Base-by-base conservation (phyloP, 2,329 filamentous ascomycete species). In the Neopestalotiopsis clavispora region DNA sequence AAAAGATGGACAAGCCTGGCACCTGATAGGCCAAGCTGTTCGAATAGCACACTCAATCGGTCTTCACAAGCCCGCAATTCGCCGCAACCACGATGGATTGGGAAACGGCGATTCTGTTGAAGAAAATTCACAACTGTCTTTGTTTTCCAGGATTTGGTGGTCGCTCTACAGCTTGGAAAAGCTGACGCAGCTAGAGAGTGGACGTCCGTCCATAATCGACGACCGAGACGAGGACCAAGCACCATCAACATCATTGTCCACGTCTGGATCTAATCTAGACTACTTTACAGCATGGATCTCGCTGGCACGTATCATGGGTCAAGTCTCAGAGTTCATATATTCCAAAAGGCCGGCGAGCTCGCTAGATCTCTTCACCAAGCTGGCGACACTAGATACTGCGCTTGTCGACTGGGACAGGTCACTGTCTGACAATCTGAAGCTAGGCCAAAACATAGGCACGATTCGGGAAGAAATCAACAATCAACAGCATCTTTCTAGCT, bases 1-100 rank as follows among this genome's bases (percentile, higher is more conserved):
- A 4, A 74, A 73, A 28, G 74, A 76, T n/a, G 74, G 74, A 0
- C 74, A 75, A 63, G 71, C 72, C 3, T 76, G 74, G 74, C 74
- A 76, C n/a, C 67, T 74, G 1, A 64, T 71, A 12, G 75, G 74
- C 0, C 74, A 75, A 32, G 73, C 74, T 0, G 70, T 76, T 32
- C 70, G 75, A 5, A 73, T 73, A 4, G 74, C 75, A 4, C 73
- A 75, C 28, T 76, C 74, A 0, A 71, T 76, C 13, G 75, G 75
- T 20, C 71, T 76, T 6, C 75, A 76, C 38, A 42, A 45, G 45
- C 30, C 59, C 38, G 40, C 52, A n/a, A 38, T 66, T 34, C 34
- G 58, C 32, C 49, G 49, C 34, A 52, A 52, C n/a, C n/a, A n/a
- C 2, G 45, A 52, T n/a, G 32, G 28, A 5, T 20, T 9, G 4